A percentile compares a stretch with the other conserved stretches of the same genome.
Evolutionary conservation across 345 rosid genomes (phyloP).

Genomic region (Gossypium australe): DNA sequence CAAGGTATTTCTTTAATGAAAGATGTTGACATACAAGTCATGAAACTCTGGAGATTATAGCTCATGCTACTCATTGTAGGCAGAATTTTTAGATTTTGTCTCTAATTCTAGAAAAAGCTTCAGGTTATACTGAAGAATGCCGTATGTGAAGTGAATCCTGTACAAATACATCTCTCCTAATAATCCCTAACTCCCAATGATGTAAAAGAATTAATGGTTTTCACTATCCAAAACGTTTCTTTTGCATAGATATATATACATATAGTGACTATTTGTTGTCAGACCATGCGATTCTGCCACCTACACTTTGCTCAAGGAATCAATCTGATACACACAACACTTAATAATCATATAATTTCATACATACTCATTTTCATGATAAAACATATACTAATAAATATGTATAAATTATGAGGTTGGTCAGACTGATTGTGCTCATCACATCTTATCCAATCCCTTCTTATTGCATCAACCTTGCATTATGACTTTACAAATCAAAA

Average conservation of each 20-base stretch:
- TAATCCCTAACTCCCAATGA: neutral
- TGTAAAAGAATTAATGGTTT: neutral
- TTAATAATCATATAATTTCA: neutral
- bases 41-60: neutral
- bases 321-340: neutral
- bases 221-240: neutral
- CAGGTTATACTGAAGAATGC: neutral
- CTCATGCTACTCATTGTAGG: neutral
- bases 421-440: neutral
- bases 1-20: no score
- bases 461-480: neutral
- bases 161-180: neutral
- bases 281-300: conserved; percentile 2
- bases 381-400: neutral
- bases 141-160: neutral
- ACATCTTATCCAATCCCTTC: neutral
- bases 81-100: neutral
- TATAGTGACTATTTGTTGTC: neutral
- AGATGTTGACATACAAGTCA: no score
- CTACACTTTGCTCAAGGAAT: neutral
- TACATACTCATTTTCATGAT: neutral
- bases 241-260: neutral
- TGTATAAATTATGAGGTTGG: neutral
- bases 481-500: neutral
- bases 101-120: neutral